These are phyloP conservation scores for Xylariaceae sp. DNA, from an alignment of 2,329 filamentous ascomycete species.

Conservation along the genomic window DNA sequence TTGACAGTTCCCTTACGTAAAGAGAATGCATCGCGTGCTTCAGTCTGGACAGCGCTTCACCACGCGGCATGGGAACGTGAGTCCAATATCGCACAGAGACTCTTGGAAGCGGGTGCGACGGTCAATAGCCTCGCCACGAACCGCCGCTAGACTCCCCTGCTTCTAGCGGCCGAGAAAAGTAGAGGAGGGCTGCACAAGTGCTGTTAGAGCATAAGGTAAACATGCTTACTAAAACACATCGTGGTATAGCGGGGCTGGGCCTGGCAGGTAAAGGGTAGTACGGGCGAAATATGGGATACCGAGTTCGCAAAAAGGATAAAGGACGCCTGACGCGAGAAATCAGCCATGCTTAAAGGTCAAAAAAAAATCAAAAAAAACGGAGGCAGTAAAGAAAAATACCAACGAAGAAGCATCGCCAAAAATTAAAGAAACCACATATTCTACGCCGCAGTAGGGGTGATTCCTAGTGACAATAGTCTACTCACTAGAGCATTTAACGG, in stretches of 20 bases:
- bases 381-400: background rate
- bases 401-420: background rate
- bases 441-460: background rate
- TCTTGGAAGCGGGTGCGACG: background rate
- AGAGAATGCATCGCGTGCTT: too few species aligned
- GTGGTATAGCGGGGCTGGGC: background rate
- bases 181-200: background rate
- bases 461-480: background rate
- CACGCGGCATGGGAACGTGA: background rate
- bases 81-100: background rate
- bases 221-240: background rate
- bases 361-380: too few species aligned
- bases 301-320: background rate
- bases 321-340: background rate
- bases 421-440: background rate
- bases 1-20: too few species aligned
- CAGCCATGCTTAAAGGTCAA: background rate
- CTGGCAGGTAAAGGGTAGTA: background rate
- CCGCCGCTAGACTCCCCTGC: background rate
- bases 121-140: background rate
- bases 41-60: background rate
- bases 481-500: slow-evolving; percentile 1
- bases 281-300: background rate
- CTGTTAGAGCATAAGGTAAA: background rate
- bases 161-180: background rate